Evolutionary conservation across 2,329 filamentous ascomycete species (phyloP), one percentile per base, ranked within the genome.

Genomic region (Corniculantispora saksenae): DNA sequence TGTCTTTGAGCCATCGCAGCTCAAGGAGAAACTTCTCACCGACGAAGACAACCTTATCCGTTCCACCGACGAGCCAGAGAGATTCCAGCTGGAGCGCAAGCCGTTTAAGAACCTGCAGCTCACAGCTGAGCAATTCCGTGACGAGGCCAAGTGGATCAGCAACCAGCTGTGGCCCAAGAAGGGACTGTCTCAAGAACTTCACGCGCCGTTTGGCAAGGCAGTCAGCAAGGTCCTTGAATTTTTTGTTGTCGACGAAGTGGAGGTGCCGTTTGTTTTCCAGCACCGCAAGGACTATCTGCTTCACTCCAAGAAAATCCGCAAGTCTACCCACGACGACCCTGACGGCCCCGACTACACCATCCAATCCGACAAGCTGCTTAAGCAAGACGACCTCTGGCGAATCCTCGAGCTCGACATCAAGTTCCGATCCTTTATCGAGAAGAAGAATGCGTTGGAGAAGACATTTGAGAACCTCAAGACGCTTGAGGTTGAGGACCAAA

Each of bases 211-310:
- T 77, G 89, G 92, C 72, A 91, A 91, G 71, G 92, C 94, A 6
- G 90, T 99, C 63, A 89, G 89, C 70, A 97, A 97, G 77, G 94
- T 98, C 13, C 84, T 99, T 47, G 92, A 97, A 72, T 97, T 98
- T 75, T 93, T 99, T 78, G 92, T 97, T 59, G 88, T 94, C 4
- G 94, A 98, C 69, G 92, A 97, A 70, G 93, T 94, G 71, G 95
- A 99, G 77, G 93, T 97, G 1, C 94, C 95, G 0, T 99, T 97
- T 76, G 95, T 99, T 70, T 97, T 97, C 77, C 94, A 97, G 76
- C 95, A 99, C 74, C 92, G 95, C 67, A 97, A 97, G 78, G 95
- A 99, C 76, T 99, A 98, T 74, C 85, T 99, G 51, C 96, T 99
- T 64, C 93, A 98, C 73, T 91, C 91, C 27, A 90, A 89, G 69